Percentiles rank a stretch among this genome's conserved stretches.
Conservation (phyloP, 73 alveolate genomes). For the Paramecium tetraurelia region DNA sequence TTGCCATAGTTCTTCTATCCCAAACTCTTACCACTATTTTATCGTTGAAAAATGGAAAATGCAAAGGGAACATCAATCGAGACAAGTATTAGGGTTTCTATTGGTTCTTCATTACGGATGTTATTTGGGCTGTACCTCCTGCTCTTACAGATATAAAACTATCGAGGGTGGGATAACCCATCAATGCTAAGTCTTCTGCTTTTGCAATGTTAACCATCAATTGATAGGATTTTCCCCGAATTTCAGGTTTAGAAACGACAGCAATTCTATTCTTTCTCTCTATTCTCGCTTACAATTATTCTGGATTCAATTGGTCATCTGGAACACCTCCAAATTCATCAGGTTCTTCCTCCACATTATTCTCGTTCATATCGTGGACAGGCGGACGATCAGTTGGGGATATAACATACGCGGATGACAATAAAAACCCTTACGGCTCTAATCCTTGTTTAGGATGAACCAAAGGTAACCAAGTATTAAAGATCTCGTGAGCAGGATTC, state of each 20-base stretch:
- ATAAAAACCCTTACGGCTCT: conserved; percentile 85
- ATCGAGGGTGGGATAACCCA: conserved; percentile 62
- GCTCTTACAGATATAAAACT: conserved; percentile 82
- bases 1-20: conserved; percentile 71
- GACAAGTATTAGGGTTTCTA: conserved; percentile 73
- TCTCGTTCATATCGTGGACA: conserved; percentile 86
- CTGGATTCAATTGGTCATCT: conserved; percentile 71
- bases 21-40: conserved; percentile 87
- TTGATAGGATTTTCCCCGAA: conserved; percentile 75
- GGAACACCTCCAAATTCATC: conserved; percentile 75
- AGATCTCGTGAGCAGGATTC: conserved; percentile 88
- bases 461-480: conserved; percentile 84
- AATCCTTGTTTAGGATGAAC: conserved; percentile 80
- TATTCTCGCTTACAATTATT: conserved; percentile 71
- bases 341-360: conserved; percentile 80
- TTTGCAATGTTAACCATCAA: conserved; percentile 77
- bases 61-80: conserved; percentile 81
- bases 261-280: conserved; percentile 54
- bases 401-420: conserved; percentile 82
- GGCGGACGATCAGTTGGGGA: conserved; percentile 96
- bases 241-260: conserved; percentile 64
- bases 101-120: conserved; percentile 73
- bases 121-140: conserved; percentile 72
- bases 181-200: conserved; percentile 82
- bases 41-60: conserved; percentile 85